phyloP scores from a whole-genome alignment of 352 stramenopile genomes.

The Phytopythium ostracodes region DNA sequence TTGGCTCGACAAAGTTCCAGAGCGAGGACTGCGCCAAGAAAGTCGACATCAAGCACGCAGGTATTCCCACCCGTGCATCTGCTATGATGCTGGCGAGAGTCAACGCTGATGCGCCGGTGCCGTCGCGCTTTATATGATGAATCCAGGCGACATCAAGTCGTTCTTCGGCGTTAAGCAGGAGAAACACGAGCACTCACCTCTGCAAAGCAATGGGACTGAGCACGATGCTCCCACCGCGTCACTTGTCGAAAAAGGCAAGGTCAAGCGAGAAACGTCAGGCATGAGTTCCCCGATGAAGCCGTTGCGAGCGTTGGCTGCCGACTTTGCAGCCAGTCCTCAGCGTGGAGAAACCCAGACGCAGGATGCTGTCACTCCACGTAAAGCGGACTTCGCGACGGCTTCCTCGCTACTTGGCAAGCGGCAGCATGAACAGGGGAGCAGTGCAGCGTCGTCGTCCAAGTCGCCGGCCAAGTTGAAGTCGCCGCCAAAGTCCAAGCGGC shows the following conservation, averaged over 20 bases:
- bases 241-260: constrained; percentile 18
- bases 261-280: not conserved
- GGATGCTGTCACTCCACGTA: constrained; percentile 1
- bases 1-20: constrained; percentile 74
- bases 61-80: constrained; percentile 13
- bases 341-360: not conserved
- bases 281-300: not conserved
- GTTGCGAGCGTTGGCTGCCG: not conserved
- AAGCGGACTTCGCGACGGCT: constrained; percentile 30
- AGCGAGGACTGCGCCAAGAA: constrained; percentile 70
- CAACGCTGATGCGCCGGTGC: no score
- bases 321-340: not conserved
- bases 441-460: constrained; percentile 11
- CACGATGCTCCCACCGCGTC: constrained; percentile 11
- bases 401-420: constrained; percentile 48
- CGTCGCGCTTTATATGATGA: not conserved
- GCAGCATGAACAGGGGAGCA: not conserved
- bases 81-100: no score
- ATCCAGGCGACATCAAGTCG: constrained; percentile 58
- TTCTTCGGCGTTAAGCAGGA: constrained; percentile 54
- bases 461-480: constrained; percentile 5
- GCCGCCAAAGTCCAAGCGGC: constrained; percentile 10
- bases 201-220: not conserved
- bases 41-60: constrained; percentile 71
- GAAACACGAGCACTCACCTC: constrained; percentile 16